Conservation (phyloP, 2,329 filamentous ascomycete genomes). For the Cladophialophora chaetospira region DNA sequence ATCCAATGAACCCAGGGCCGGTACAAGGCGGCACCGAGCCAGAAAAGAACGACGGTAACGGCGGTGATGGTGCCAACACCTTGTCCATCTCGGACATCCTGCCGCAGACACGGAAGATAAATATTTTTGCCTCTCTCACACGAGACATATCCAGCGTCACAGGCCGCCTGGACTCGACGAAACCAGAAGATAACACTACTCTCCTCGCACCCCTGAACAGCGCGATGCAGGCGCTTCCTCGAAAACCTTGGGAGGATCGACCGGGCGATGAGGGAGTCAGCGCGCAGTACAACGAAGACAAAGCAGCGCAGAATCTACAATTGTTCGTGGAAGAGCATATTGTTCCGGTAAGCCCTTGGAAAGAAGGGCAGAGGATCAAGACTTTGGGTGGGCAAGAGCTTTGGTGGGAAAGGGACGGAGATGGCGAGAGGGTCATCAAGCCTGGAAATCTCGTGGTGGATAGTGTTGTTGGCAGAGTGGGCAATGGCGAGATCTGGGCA, state of each 20-base stretch:
- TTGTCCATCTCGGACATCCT: constrained; percentile 84
- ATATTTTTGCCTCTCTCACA: constrained; percentile 79
- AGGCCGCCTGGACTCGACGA: constrained; percentile 61
- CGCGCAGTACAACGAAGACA: constrained; percentile 67
- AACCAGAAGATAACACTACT: constrained; percentile 70
- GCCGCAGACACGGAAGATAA: constrained; percentile 74
- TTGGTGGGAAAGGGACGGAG: constrained; percentile 75
- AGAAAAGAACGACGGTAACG: constrained; percentile 3
- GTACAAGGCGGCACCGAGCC: constrained; percentile 7
- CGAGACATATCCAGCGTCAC: constrained; percentile 72
- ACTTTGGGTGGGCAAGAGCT: constrained; percentile 70
- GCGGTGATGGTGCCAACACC: constrained; percentile 40
- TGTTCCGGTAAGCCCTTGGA: constrained; percentile 74
- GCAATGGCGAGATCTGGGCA: constrained; percentile 89
- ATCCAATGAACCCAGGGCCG: constrained; percentile 26
- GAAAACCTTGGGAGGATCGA: constrained; percentile 76
- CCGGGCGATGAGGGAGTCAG: constrained; percentile 35
- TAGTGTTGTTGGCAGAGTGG: constrained; percentile 71
- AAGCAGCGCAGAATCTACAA: constrained; percentile 74
- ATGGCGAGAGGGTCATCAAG: constrained; percentile 63
- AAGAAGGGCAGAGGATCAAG: constrained; percentile 61
- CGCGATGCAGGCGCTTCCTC: constrained; percentile 73
- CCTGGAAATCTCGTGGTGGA: constrained; percentile 79
- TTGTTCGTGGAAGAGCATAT: constrained; percentile 86
- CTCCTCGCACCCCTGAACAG: constrained; percentile 86